Evolutionary conservation across 345 rosid species (phyloP).

Genomic region (Salix koriyanagi): DNA sequence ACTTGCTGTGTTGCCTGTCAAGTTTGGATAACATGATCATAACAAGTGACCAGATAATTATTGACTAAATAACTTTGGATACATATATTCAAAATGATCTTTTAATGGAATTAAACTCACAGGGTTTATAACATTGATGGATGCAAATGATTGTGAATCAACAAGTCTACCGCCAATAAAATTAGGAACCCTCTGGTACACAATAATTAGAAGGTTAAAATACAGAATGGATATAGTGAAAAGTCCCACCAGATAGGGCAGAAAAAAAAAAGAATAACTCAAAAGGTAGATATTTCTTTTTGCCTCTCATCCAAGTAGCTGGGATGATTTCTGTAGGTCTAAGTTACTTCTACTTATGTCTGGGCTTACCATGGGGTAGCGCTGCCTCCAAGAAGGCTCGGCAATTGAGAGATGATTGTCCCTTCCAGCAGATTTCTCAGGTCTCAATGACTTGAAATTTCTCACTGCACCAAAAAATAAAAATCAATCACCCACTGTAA

Average conservation of each 20-base stretch:
- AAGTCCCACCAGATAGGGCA: background rate
- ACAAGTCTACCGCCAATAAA: slow-evolving; percentile 65
- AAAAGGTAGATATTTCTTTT: background rate
- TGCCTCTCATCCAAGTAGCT: slow-evolving; percentile 8
- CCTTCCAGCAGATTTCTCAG: slow-evolving; percentile 40
- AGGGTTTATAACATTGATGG: slow-evolving; percentile 60
- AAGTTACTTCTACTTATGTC: slow-evolving; percentile 9
- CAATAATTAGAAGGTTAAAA: slow-evolving; percentile 10
- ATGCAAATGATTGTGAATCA: slow-evolving; percentile 51
- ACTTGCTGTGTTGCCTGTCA: slow-evolving; percentile 57
- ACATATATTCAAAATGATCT: slow-evolving; percentile 1
- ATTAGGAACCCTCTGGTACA: slow-evolving; percentile 59
- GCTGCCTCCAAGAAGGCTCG: slow-evolving; percentile 58
- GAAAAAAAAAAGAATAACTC: background rate
- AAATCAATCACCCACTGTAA: background rate
- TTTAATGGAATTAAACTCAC: slow-evolving; percentile 35
- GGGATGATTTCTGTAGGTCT: slow-evolving; percentile 13
- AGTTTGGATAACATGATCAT: background rate
- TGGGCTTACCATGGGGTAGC: slow-evolving; percentile 43
- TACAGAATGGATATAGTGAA: slow-evolving; percentile 16
- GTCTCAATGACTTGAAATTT: slow-evolving; percentile 52
- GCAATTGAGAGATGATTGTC: slow-evolving; percentile 30
- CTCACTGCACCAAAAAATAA: slow-evolving; percentile 39
- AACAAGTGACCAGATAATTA: background rate
- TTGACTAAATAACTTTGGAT: background rate